Conservation (phyloP, 2,329 filamentous ascomycete species). For the Aspergillus alliaceus region DNA sequence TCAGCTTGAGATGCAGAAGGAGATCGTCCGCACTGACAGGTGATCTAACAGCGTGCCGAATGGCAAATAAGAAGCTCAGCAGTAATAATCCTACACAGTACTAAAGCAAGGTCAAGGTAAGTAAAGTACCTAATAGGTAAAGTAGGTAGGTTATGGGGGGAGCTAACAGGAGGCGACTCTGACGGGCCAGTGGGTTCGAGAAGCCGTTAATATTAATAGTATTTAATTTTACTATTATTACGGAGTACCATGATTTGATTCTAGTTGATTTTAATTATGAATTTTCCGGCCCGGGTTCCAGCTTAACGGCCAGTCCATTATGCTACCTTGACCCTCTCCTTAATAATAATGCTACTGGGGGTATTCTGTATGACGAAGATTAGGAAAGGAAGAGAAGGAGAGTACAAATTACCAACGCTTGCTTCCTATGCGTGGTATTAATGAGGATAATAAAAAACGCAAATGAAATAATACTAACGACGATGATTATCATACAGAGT, state of each 20-base stretch:
- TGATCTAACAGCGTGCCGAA: conserved; percentile 17
- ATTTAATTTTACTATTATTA: conserved; percentile 14
- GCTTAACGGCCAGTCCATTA: background rate
- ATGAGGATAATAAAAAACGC: background rate
- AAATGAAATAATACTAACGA: background rate
- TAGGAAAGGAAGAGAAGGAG: background rate
- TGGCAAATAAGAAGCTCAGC: conserved; percentile 22
- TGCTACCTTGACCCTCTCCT: background rate
- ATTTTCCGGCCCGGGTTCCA: background rate
- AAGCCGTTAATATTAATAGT: conserved; percentile 17
- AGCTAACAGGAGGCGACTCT: conserved; percentile 18
- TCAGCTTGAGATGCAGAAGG: conserved; percentile 23
- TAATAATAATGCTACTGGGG: background rate
- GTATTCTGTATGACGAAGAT: background rate
- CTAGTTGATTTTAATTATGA: conserved; percentile 1
- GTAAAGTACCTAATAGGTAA: background rate
- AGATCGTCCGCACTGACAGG: conserved; percentile 29
- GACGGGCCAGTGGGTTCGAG: conserved; percentile 18
- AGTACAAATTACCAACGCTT: background rate
- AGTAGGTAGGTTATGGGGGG: conserved; percentile 3
- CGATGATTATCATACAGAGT: conserved; percentile 17
- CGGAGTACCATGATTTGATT: background rate
- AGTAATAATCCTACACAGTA: conserved; percentile 9
- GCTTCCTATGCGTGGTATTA: background rate
- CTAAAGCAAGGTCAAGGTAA: background rate